phyloP scores from a whole-genome alignment of 1,284 basidiomycete genomes.

The Sanghuangporus weigelae region DNA sequence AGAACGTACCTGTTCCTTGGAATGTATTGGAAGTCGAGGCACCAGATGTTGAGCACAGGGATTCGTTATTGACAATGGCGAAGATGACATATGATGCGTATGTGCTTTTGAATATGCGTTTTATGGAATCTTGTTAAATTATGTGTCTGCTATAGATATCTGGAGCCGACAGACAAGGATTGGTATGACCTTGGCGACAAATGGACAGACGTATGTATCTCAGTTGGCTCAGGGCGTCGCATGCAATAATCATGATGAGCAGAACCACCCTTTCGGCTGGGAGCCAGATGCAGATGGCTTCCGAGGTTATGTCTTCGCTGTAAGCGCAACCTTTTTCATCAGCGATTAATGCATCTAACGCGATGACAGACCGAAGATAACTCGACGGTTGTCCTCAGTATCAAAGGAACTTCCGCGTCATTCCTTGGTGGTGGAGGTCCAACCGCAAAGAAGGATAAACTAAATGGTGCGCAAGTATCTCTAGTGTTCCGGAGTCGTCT shows the following conservation, averaged over 20 bases:
- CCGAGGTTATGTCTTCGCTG: slow-evolving; percentile 84
- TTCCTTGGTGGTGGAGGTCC: slow-evolving; percentile 72
- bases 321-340: slow-evolving; percentile 17
- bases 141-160: slow-evolving; percentile 24
- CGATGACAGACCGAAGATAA: slow-evolving; percentile 58
- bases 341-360: background rate
- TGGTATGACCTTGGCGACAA: slow-evolving; percentile 75
- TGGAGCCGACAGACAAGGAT: slow-evolving; percentile 43
- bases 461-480: slow-evolving; percentile 36
- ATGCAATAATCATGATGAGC: background rate
- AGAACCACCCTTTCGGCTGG: slow-evolving; percentile 92
- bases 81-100: slow-evolving; percentile 97
- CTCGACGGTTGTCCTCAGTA: slow-evolving; percentile 80
- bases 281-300: slow-evolving; percentile 83
- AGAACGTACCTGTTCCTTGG: slow-evolving; percentile 51
- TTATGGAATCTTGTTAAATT: background rate
- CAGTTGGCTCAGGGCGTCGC: background rate
- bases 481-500: background rate
- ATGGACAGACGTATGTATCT: slow-evolving; percentile 57
- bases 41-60: slow-evolving; percentile 73
- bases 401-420: slow-evolving; percentile 91
- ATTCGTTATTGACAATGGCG: slow-evolving; percentile 78
- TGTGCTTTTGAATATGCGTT: slow-evolving; percentile 9
- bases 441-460: slow-evolving; percentile 87
- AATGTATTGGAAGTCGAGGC: slow-evolving; percentile 52